Conservation (phyloP, 129 eudicot species). For the Tagetes patula region DNA sequence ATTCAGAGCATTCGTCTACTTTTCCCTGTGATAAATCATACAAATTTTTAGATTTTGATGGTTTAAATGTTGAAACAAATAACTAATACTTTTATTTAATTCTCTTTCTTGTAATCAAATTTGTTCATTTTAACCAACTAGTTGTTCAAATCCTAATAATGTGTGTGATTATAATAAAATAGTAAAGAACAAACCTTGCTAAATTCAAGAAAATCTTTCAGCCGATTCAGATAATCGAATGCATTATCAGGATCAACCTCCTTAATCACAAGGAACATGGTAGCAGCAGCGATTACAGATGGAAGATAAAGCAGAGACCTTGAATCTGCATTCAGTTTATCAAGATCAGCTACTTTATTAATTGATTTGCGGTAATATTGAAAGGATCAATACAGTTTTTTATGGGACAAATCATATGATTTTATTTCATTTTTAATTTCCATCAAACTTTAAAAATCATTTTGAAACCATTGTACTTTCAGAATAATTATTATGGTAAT, state of each 20-base stretch:
- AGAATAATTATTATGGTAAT: slow-evolving; percentile 14
- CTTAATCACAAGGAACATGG: slow-evolving; percentile 31
- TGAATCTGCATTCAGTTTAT: slow-evolving; percentile 29
- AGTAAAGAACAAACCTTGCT: slow-evolving; percentile 52
- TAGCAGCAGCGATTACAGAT: slow-evolving; percentile 36
- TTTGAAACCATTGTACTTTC: slow-evolving; percentile 5
- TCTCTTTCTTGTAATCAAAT: neutral
- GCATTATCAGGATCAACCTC: slow-evolving; percentile 44
- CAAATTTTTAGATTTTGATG: slow-evolving; percentile 12
- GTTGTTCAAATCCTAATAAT: too few species aligned
- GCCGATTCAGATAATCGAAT: slow-evolving; percentile 42
- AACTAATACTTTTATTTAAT: neutral
- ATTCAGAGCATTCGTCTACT: slow-evolving; percentile 55
- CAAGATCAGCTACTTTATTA: neutral
- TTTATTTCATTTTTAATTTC: neutral
- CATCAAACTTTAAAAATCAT: neutral
- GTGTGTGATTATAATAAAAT: too few species aligned
- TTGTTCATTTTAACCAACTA: neutral
- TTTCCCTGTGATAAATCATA: slow-evolving; percentile 53
- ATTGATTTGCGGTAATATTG: neutral
- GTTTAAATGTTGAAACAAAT: neutral
- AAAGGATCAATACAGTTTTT: slow-evolving; percentile 1
- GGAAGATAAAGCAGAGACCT: slow-evolving; percentile 40
- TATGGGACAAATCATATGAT: neutral
- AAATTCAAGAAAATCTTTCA: slow-evolving; percentile 44